phyloP scores from a whole-genome alignment of 495 filamentous ascomycete species.

The Penicillium egyptiacum region DNA sequence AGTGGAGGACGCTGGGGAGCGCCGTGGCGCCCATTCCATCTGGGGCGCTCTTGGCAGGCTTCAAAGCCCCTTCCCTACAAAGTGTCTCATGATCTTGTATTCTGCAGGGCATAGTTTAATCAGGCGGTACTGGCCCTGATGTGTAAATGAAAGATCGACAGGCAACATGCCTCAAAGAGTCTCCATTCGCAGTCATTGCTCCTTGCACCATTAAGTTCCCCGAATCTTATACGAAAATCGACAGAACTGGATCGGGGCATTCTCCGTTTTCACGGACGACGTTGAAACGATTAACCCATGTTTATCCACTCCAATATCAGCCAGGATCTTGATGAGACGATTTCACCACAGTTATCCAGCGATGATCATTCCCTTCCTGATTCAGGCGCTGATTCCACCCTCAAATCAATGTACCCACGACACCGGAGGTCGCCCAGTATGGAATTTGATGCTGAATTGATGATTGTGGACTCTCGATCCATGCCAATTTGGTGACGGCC shows the following conservation, averaged over 20 bases:
- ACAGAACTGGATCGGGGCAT: conserved; percentile 26
- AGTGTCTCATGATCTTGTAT: conserved; percentile 14
- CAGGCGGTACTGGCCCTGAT: neutral
- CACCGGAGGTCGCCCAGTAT: conserved; percentile 20
- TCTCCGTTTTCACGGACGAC: conserved; percentile 25
- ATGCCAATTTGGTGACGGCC: conserved; percentile 29
- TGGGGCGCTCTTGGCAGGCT: conserved; percentile 10
- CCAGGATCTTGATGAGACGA: conserved; percentile 7
- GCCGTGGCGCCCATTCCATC: conserved; percentile 9
- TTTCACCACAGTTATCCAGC: neutral
- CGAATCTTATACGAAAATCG: neutral
- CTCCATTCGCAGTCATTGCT: neutral
- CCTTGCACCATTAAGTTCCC: neutral
- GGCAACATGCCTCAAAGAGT: neutral
- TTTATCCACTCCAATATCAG: conserved; percentile 12
- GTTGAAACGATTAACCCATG: conserved; percentile 18
- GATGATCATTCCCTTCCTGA: conserved; percentile 27
- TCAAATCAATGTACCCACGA: conserved; percentile 22
- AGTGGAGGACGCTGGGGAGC: neutral
- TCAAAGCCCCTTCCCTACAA: conserved; percentile 7
- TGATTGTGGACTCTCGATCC: conserved; percentile 16
- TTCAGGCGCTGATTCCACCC: conserved; percentile 18
- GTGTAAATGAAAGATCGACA: neutral
- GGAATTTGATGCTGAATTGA: conserved; percentile 17
- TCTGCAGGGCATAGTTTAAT: neutral